These are phyloP conservation scores for Starmerella riodocensis DNA, from an alignment of 805 yeast genomes.

Conservation along the genomic window DNA sequence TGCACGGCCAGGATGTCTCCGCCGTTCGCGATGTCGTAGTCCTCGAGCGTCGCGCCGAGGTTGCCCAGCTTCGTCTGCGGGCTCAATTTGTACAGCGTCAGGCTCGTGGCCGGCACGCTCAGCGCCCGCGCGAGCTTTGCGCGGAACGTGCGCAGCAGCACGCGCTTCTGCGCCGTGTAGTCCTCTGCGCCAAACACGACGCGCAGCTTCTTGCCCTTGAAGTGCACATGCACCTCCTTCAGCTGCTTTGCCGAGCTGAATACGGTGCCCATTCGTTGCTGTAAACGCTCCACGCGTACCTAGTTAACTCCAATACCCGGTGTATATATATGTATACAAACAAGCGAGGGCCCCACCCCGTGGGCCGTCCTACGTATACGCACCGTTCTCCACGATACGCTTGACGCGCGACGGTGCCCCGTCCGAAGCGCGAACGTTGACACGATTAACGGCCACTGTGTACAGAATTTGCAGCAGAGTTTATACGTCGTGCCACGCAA, in stretches of 20 bases:
- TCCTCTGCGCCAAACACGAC: conserved; percentile 22
- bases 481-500: too few relatives aligned
- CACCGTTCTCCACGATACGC: too few relatives aligned
- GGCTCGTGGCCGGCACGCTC: conserved; percentile 29
- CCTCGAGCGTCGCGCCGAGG: conserved; percentile 13
- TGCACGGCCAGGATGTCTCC: conserved; percentile 22
- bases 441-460: too few relatives aligned
- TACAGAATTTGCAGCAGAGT: too few relatives aligned
- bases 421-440: too few relatives aligned
- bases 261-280: conserved; percentile 1
- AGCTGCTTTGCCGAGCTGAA: conserved; percentile 3
- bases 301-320: background rate
- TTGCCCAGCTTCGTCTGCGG: conserved; percentile 18
- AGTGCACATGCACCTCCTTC: conserved; percentile 18
- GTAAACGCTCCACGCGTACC: background rate
- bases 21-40: conserved; percentile 17
- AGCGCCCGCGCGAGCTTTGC: conserved; percentile 43
- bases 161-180: conserved; percentile 39
- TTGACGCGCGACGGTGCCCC: too few relatives aligned
- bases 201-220: conserved; percentile 17
- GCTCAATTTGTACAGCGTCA: conserved; percentile 13
- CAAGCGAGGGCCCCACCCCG: too few relatives aligned
- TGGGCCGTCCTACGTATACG: too few relatives aligned
- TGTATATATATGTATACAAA: too few relatives aligned
- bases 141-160: conserved; percentile 51